phyloP scores from a whole-genome alignment of 2,329 filamentous ascomycete species.

The Lachnellula occidentalis region DNA sequence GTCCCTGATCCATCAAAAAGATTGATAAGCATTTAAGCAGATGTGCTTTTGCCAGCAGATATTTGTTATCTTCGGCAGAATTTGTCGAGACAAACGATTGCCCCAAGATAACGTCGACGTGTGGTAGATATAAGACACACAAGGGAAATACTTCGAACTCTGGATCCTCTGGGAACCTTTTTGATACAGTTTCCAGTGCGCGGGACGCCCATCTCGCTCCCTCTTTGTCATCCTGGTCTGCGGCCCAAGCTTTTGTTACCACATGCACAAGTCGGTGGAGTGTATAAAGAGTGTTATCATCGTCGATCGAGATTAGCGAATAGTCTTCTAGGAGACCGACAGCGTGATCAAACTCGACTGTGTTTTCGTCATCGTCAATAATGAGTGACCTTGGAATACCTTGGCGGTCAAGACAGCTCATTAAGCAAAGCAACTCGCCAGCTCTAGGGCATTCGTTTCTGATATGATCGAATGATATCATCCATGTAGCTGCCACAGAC shows the following conservation, averaged over 20 bases:
- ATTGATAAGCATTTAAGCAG: too few relatives aligned
- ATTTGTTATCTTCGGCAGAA: too few relatives aligned
- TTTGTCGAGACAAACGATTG: too few relatives aligned
- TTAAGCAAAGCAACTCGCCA: conserved; percentile 17
- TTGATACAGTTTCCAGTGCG: neutral
- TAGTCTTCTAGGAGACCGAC: conserved; percentile 33
- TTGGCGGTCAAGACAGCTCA: conserved; percentile 21
- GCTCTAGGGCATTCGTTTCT: conserved; percentile 14
- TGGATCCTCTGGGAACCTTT: neutral
- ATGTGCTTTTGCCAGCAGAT: too few relatives aligned
- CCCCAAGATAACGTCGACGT: too few relatives aligned
- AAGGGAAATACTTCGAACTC: too few relatives aligned
- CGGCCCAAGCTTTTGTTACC: conserved; percentile 21
- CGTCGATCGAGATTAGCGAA: conserved; percentile 31
- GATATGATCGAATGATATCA: conserved; percentile 35
- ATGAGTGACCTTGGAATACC: conserved; percentile 19
- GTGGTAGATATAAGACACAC: too few relatives aligned
- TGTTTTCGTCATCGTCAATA: neutral
- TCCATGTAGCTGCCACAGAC: conserved; percentile 35
- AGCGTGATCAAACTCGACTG: conserved; percentile 30
- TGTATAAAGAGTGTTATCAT: conserved; percentile 10
- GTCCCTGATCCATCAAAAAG: too few relatives aligned
- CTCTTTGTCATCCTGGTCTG: neutral
- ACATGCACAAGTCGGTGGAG: conserved; percentile 21
- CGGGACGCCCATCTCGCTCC: neutral